These are phyloP conservation scores for Bromus sterilis DNA, from an alignment of 176 grass and related monocot genomes.

Conservation along the genomic window DNA sequence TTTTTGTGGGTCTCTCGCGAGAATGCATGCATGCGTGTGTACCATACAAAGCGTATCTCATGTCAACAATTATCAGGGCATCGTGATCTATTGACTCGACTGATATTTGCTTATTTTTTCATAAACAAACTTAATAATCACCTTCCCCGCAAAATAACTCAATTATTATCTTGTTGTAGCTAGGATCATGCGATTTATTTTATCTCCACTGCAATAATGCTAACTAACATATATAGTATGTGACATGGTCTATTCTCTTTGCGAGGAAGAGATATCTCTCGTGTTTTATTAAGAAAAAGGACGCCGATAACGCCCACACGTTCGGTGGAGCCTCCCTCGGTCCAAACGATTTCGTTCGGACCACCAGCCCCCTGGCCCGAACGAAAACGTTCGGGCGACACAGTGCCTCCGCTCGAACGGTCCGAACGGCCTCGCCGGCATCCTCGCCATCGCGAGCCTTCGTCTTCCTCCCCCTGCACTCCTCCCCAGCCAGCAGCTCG, in stretches of 20 bases:
- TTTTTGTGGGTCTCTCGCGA: not conserved
- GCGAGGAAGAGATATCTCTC: not conserved
- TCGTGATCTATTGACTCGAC: conserved; percentile 7
- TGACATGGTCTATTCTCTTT: not conserved
- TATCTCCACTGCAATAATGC: not conserved
- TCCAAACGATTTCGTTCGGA: too few relatives aligned
- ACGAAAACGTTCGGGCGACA: too few relatives aligned
- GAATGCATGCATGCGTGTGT: not conserved
- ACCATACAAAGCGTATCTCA: not conserved
- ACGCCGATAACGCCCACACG: too few relatives aligned
- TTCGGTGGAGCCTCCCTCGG: too few relatives aligned
- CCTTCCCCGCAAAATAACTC: too few relatives aligned
- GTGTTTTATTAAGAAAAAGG: not conserved
- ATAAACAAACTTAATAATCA: not conserved
- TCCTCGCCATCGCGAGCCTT: too few relatives aligned
- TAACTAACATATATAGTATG: not conserved
- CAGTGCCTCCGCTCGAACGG: too few relatives aligned
- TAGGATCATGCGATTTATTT: not conserved
- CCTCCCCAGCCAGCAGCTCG: too few relatives aligned
- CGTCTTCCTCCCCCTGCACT: too few relatives aligned
- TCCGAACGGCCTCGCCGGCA: too few relatives aligned
- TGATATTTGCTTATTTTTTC: not conserved
- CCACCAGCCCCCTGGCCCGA: too few relatives aligned
- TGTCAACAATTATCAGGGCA: not conserved
- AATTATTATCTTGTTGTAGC: not conserved